Percentiles rank a stretch among this genome's conserved stretches.
Conservation (phyloP, 345 rosid genomes). For the Kernera saxatilis region DNA sequence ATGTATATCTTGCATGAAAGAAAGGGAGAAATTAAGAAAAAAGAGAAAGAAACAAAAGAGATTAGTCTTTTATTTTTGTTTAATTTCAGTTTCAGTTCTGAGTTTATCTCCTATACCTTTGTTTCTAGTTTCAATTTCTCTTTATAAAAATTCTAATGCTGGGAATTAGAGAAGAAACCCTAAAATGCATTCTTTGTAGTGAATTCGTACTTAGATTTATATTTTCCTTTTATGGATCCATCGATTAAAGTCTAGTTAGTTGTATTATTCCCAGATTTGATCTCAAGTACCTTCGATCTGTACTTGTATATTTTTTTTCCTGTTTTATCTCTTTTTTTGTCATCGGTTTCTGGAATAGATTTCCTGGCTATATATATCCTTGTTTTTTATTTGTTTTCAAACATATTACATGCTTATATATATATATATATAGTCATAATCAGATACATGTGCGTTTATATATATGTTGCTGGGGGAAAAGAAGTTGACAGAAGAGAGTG, state of each 20-base stretch:
- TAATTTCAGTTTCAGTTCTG: neutral
- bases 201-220: conserved; percentile 20
- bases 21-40: neutral
- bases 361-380: neutral
- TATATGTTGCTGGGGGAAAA: conserved; percentile 19
- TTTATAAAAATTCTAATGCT: neutral
- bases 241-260: conserved; percentile 7
- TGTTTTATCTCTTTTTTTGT: neutral
- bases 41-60: neutral
- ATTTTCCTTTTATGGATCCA: conserved; percentile 20
- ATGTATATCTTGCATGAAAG: conserved; percentile 7
- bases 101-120: neutral
- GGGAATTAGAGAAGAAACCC: conserved; percentile 19
- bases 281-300: conserved; percentile 26
- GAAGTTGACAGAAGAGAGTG: conserved; percentile 38
- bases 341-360: conserved; percentile 11
- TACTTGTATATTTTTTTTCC: conserved; percentile 14
- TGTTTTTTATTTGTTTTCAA: neutral
- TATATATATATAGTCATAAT: neutral
- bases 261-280: conserved; percentile 23
- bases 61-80: neutral
- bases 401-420: neutral
- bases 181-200: neutral
- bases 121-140: neutral
- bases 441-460: neutral